Conservation (phyloP, 805 yeast genomes). For the Danielia oregonensis region DNA sequence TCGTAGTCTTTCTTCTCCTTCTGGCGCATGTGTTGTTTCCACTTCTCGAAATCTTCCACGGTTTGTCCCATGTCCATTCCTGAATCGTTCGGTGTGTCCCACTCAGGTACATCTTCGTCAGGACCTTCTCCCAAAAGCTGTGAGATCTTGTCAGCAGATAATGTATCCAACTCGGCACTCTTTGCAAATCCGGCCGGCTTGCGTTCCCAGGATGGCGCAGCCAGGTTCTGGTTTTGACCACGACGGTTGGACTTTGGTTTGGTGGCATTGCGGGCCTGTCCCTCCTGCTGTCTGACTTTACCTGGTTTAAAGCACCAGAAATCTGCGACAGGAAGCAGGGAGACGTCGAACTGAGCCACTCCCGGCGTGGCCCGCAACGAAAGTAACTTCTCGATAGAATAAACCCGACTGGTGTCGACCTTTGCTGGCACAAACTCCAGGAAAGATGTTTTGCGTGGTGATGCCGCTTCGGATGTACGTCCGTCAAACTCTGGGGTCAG, state of each 20-base stretch:
- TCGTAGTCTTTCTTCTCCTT: slow-evolving; percentile 49
- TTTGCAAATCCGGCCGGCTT: slow-evolving; percentile 19
- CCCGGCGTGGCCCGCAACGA: slow-evolving; percentile 34
- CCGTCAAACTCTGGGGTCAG: slow-evolving; percentile 33
- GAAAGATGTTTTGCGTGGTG: slow-evolving; percentile 8
- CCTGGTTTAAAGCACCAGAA: slow-evolving; percentile 42
- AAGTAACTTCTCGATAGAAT: slow-evolving; percentile 27
- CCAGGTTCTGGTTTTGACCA: slow-evolving; percentile 13
- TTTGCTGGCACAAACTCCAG: slow-evolving; percentile 11
- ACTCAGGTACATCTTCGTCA: slow-evolving; percentile 37
- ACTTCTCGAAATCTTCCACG: slow-evolving; percentile 54
- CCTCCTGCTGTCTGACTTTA: slow-evolving; percentile 10
- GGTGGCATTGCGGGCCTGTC: slow-evolving; percentile 9
- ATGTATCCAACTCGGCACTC: slow-evolving; percentile 24
- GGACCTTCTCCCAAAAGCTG: slow-evolving; percentile 33
- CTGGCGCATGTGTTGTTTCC: slow-evolving; percentile 52
- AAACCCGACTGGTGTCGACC: slow-evolving; percentile 14
- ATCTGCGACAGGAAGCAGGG: slow-evolving; percentile 41
- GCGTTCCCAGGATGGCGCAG: slow-evolving; percentile 31
- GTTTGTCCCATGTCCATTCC: slow-evolving; percentile 44
- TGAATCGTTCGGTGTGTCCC: slow-evolving; percentile 30
- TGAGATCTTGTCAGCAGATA: slow-evolving; percentile 31
- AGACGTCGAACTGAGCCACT: slow-evolving; percentile 25
- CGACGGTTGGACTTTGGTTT: slow-evolving; percentile 11
- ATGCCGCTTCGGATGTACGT: slow-evolving; percentile 5